Conservation (phyloP, 2,329 filamentous ascomycete genomes). For the Trichoderma polysporum region DNA sequence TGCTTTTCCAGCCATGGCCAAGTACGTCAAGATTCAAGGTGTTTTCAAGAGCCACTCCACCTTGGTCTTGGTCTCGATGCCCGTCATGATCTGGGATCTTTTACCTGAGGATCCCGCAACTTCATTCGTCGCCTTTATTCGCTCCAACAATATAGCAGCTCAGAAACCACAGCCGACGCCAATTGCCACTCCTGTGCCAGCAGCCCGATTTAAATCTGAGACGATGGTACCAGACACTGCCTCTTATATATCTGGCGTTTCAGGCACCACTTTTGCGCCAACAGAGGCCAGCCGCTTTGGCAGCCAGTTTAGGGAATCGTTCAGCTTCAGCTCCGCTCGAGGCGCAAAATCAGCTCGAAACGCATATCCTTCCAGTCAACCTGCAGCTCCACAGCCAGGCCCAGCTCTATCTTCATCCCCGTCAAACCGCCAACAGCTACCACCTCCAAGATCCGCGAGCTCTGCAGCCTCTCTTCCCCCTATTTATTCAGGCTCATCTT, state of each 20-base stretch:
- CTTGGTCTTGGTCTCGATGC: slow-evolving; percentile 56
- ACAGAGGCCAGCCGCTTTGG: slow-evolving; percentile 30
- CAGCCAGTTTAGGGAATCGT: not conserved
- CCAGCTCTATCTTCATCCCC: slow-evolving; percentile 26
- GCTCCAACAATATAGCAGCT: slow-evolving; percentile 54
- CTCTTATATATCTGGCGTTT: slow-evolving; percentile 35
- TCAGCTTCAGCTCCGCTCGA: not conserved
- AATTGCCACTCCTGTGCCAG: slow-evolving; percentile 28
- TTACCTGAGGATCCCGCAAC: slow-evolving; percentile 58
- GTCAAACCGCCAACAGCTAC: slow-evolving; percentile 23
- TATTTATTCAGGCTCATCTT: slow-evolving; percentile 26
- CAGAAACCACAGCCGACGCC: slow-evolving; percentile 30
- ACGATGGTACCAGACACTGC: slow-evolving; percentile 27
- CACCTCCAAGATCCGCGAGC: slow-evolving; percentile 26
- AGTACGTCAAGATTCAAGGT: slow-evolving; percentile 60
- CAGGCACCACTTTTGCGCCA: slow-evolving; percentile 36
- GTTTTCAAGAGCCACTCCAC: slow-evolving; percentile 63
- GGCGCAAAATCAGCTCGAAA: slow-evolving; percentile 12
- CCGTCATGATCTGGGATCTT: slow-evolving; percentile 60
- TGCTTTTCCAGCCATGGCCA: slow-evolving; percentile 56
- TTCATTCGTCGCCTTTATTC: slow-evolving; percentile 58
- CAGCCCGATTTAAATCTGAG: slow-evolving; percentile 26
- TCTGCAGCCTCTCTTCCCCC: slow-evolving; percentile 29
- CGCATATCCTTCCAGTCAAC: slow-evolving; percentile 25
- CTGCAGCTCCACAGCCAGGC: slow-evolving; percentile 25